These are phyloP conservation scores for Fistulina hepatica DNA, from an alignment of 1,284 basidiomycete genomes.

Conservation along the genomic window DNA sequence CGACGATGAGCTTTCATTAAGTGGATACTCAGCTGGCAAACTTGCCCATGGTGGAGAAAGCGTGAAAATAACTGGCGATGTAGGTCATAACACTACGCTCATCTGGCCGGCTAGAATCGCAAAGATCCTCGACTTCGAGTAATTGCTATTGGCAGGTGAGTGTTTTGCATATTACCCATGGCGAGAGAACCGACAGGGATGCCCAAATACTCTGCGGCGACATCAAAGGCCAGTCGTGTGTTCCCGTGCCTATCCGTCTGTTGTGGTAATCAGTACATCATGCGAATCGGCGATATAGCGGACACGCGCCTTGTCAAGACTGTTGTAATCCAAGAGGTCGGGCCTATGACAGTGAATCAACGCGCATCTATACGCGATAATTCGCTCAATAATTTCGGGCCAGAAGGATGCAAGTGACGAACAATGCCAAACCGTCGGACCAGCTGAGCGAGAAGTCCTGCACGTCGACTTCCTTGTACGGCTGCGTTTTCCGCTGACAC, in stretches of 20 bases:
- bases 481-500: slow-evolving; percentile 94
- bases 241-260: slow-evolving; percentile 66
- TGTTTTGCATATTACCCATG: slow-evolving; percentile 4
- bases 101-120: slow-evolving; percentile 79
- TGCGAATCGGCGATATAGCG: slow-evolving; percentile 6
- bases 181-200: slow-evolving; percentile 49
- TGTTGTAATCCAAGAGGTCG: slow-evolving; percentile 84
- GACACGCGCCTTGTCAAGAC: slow-evolving; percentile 74
- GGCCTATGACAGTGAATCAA: slow-evolving; percentile 96
- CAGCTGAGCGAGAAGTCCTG: slow-evolving; percentile 90
- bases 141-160: slow-evolving; percentile 52
- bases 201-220: slow-evolving; percentile 78
- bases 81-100: slow-evolving; percentile 96
- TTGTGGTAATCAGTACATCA: slow-evolving; percentile 5
- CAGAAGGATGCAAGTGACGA: slow-evolving; percentile 24
- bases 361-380: slow-evolving; percentile 59
- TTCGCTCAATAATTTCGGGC: slow-evolving; percentile 8
- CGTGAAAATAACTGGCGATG: slow-evolving; percentile 94
- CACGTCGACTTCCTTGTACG: slow-evolving; percentile 87
- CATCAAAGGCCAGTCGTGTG: slow-evolving; percentile 75
- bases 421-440: slow-evolving; percentile 93
- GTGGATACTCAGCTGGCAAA: slow-evolving; percentile 6
- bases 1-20: slow-evolving; percentile 1
- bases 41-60: slow-evolving; percentile 92
- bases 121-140: slow-evolving; percentile 94